Conservation (phyloP, 768 basidiomycete species). For the Hericium alpestre region DNA sequence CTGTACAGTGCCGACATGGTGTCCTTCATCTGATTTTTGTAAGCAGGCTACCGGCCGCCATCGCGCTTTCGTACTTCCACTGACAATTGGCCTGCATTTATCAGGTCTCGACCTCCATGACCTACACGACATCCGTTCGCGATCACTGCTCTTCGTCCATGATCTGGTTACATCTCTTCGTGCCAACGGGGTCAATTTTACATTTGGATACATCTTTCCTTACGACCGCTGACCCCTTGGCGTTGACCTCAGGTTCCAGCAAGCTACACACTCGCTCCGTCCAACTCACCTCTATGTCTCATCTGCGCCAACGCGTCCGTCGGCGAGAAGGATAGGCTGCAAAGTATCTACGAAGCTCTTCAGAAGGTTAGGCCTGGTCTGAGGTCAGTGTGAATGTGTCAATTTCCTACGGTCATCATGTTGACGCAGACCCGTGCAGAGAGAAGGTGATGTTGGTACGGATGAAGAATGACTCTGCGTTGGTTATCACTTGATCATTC, state of each 20-base stretch:
- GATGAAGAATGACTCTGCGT: conserved; percentile 39
- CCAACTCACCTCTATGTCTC: conserved; percentile 48
- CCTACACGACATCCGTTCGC: conserved; percentile 52
- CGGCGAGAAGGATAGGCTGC: conserved; percentile 28
- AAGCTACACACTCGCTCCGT: conserved; percentile 53
- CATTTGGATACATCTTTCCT: neutral
- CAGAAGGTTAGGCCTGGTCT: conserved; percentile 12
- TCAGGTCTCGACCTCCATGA: conserved; percentile 59
- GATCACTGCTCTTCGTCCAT: conserved; percentile 54
- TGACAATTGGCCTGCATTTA: neutral
- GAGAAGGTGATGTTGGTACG: conserved; percentile 42
- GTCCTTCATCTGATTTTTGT: conserved; percentile 48
- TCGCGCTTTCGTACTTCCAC: neutral
- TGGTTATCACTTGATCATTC: conserved; percentile 38
- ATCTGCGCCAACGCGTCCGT: conserved; percentile 43
- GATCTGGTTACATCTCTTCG: conserved; percentile 49
- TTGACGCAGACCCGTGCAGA: conserved; percentile 18
- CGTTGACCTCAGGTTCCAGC: conserved; percentile 39
- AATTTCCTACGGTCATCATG: too few species aligned
- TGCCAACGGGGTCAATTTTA: conserved; percentile 44
- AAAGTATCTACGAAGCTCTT: conserved; percentile 33
- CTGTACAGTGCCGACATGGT: conserved; percentile 63
- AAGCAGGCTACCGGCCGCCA: conserved; percentile 16
- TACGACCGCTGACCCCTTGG: conserved; percentile 1
- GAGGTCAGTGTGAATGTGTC: too few species aligned